Base-by-base conservation (phyloP, 78 protist species). In the Dictyostelium intermedium region DNA sequence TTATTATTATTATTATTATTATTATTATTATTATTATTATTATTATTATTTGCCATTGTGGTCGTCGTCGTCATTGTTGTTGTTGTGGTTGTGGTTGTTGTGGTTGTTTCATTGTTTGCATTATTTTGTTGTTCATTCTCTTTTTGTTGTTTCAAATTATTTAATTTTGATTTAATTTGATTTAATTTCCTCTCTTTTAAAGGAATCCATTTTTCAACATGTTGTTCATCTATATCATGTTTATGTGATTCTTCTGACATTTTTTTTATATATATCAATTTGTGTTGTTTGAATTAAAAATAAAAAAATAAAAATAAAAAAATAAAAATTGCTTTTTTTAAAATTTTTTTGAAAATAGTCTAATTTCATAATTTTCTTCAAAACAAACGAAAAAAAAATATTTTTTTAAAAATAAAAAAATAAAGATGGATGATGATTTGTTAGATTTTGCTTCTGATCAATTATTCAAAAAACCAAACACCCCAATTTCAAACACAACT, bases 191-290 rank as follows among this genome's bases (percentile, higher is more conserved):
- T 80, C 70, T 89, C 93, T 69, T 89, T 89, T 34, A 80, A 53
- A 13, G 93, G 93, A 47, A 89, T 39, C 93, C 93, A 89, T 80
- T 80, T 89, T 34, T 89, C 83, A 45, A 37, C 27, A 9, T 84
- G 81, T 13, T 72, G 35, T 14, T 50, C 74, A 10, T 84, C 85
- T 20, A 53, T 27, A 30, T 30, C 50, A n/a, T 80, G 30, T 50
- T 80, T 30, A 50, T 47, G 50, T 9, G 34, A 18, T 2, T 35
- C 20, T 45, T 77, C 30, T 23, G 50, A 41, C 47, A 35, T 39
- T 14, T 39, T 39, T 14, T 41, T n/a, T 3, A 16, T 34, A 5
- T 35, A n/a, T 37, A 1, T 20, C 20, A 18, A 7, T 37, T 13
- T 72, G 0, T 74, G 7, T 20, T 72, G 0, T 74, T 1, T 20